Conservation (phyloP, 495 filamentous ascomycete species). For the Cenococcum geophilum region DNA sequence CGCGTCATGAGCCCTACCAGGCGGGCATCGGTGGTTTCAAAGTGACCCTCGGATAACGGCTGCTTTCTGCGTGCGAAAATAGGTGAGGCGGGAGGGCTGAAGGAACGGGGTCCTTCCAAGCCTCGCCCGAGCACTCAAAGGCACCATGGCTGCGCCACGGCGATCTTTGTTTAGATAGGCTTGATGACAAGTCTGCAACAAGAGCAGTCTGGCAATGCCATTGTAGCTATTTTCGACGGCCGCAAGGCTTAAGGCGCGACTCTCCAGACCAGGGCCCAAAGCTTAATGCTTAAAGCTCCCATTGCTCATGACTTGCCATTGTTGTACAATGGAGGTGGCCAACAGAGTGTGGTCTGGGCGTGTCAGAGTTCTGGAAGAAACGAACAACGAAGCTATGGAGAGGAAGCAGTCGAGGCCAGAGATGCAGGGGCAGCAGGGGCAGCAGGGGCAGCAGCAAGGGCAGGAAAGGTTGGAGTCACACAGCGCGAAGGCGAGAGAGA, state of each 20-base stretch:
- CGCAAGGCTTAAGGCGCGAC: background rate
- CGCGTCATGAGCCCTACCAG: slow-evolving; percentile 5
- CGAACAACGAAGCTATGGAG: too few species aligned
- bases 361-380: too few species aligned
- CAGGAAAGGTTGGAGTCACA: too few species aligned
- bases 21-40: slow-evolving; percentile 14
- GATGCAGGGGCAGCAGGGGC: too few species aligned
- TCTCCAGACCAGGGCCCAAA: background rate
- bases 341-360: too few species aligned
- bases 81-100: slow-evolving; percentile 9
- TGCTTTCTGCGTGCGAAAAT: slow-evolving; percentile 6
- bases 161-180: slow-evolving; percentile 1
- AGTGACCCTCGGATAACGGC: slow-evolving; percentile 15
- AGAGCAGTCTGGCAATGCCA: background rate
- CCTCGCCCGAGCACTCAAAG: background rate
- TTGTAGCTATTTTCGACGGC: background rate
- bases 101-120: background rate
- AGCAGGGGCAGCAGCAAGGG: too few species aligned
- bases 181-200: background rate
- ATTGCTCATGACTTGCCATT: too few species aligned
- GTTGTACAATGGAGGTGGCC: too few species aligned
- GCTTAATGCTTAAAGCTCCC: too few species aligned
- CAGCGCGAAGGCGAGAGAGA: too few species aligned
- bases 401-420: too few species aligned
- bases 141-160: background rate